Evolutionary conservation across 2,329 filamentous ascomycete genomes (phyloP), one percentile per base, ranked within the genome.

Genomic region (Curvularia lunata): DNA sequence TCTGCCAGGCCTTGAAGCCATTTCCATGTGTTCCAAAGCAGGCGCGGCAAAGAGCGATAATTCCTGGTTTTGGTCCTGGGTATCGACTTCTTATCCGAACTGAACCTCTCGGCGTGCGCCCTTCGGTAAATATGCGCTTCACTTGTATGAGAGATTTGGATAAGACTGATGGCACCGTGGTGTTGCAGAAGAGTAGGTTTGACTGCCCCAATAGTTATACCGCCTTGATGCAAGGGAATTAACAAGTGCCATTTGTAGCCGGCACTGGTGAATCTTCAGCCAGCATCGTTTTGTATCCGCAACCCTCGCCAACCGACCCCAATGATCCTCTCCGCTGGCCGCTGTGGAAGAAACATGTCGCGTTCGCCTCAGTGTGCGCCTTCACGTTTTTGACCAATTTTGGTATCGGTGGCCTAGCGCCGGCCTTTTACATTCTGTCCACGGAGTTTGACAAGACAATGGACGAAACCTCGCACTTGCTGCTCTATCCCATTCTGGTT

Each of bases 261-360:
- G 43, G 19, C 7, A 28, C 25, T 19, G 46, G 49, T 10, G 58
- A 52, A 21, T 37, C 30, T 48, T 30, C 43, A 42, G 4, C 49
- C n/a, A 12, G 57, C 52, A 54, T 80, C 28, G 78, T 84, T 16
- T 69, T 83, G 7, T 74, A 83, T n/a, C 82, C 82, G 7, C 76
- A 78, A 48, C 82, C 82, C 0, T 80, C 78, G 21, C 61, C 73
- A 2, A 75, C 78, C 41, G 78, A 83, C 58, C 73, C 80, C 4
- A 79, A 82, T 57, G 82, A 84, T 61, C 82, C 82, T 7, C 73
- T 84, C 3, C 74, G 79, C 46, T 83, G 80, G 81, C 77, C 77
- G 5, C 69, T 66, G n/a, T 75, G 72, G 64, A 82, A 81, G 75
- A 84, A 84, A 61, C 72, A 73, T 40, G 66, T 81, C 18, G 56